These are phyloP conservation scores for Fusarium veterinarium DNA, from an alignment of 2,329 filamentous ascomycete species.

Conservation along the genomic window DNA sequence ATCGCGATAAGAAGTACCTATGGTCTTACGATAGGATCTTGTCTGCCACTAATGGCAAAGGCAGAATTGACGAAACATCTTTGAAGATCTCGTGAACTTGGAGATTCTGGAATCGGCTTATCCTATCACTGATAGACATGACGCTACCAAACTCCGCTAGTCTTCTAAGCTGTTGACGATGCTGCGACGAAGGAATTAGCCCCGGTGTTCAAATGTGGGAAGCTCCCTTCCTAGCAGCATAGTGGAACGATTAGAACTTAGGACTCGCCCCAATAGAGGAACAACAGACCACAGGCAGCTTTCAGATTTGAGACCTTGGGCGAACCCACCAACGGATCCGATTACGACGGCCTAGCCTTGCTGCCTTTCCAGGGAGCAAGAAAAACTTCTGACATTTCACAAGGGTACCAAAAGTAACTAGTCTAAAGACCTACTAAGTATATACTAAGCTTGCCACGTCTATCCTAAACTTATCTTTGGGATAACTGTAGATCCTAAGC, in stretches of 20 bases:
- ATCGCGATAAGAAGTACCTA: not conserved
- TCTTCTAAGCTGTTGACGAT: not conserved
- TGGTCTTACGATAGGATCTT: not conserved
- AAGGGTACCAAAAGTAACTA: not conserved
- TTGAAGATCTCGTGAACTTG: not conserved
- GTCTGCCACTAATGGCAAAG: not conserved
- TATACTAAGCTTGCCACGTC: no score
- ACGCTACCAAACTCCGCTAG: not conserved
- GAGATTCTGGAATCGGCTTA: not conserved
- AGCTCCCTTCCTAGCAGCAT: not conserved
- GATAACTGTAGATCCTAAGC: not conserved
- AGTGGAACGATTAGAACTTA: not conserved
- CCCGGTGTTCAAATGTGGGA: not conserved
- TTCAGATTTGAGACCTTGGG: not conserved
- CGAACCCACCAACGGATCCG: no score
- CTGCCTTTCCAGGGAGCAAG: not conserved
- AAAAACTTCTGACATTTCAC: not conserved
- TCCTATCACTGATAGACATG: not conserved
- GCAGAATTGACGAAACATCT: not conserved
- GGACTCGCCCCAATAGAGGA: accelerated
- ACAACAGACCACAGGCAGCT: not conserved
- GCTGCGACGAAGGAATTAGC: no score
- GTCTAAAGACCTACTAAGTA: not conserved
- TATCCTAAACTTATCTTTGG: not conserved
- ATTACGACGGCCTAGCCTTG: not conserved